Percentiles rank a stretch among this genome's conserved stretches.
phyloP scores from a whole-genome alignment of 169 alveolate genomes.

The Cryptosporidium bovis region DNA sequence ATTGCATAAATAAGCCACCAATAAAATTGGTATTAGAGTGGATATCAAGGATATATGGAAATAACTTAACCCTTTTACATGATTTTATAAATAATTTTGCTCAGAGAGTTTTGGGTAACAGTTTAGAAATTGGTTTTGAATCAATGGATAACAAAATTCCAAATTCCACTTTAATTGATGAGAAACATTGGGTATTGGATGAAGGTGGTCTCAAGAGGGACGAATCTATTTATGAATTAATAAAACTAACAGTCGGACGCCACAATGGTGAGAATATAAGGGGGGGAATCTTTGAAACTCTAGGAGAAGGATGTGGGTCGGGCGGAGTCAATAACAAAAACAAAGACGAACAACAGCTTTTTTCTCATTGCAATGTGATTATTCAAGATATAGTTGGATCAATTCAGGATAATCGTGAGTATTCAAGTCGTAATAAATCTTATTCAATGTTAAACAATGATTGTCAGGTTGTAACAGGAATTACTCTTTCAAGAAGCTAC shows the following conservation, averaged over 20 bases:
- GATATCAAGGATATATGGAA: conserved; percentile 62
- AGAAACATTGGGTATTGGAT: conserved; percentile 31
- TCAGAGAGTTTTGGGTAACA: conserved; percentile 42
- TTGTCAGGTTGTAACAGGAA: conserved; percentile 15
- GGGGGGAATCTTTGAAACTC: conserved; percentile 1
- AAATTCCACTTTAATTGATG: conserved; percentile 37
- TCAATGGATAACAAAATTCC: neutral
- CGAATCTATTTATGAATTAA: conserved; percentile 58
- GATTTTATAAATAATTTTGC: conserved; percentile 57
- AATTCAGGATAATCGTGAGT: conserved; percentile 29
- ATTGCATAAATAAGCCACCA: conserved; percentile 20
- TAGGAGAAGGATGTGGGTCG: neutral
- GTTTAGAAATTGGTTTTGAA: conserved; percentile 17
- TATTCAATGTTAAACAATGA: neutral
- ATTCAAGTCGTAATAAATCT: neutral
- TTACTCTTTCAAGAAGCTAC: conserved; percentile 55
- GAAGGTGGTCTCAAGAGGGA: conserved; percentile 37
- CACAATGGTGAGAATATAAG: conserved; percentile 6
- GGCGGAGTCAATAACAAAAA: neutral
- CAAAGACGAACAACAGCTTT: conserved; percentile 44
- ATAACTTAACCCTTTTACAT: conserved; percentile 42
- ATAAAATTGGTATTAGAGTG: conserved; percentile 41
- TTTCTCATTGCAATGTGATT: conserved; percentile 36
- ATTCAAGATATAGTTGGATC: conserved; percentile 56
- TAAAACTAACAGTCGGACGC: conserved; percentile 32